A percentile compares a stretch with the other conserved stretches of the same genome.
Conservation (phyloP, 208 protist genomes). For the Acanthamoeba healyi region DNA sequence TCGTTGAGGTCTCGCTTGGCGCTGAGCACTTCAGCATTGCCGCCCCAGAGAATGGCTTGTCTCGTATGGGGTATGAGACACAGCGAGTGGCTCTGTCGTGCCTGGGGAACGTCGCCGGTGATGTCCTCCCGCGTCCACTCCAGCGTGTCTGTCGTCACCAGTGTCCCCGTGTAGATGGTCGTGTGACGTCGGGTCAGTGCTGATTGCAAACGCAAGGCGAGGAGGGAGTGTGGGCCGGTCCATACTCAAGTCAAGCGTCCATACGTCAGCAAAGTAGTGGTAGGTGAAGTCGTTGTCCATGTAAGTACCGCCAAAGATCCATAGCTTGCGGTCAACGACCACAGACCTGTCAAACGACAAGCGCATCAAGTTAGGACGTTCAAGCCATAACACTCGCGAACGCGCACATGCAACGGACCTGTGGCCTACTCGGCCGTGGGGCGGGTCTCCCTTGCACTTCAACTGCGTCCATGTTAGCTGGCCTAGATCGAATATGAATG, state of each 20-base stretch:
- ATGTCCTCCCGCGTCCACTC: neutral
- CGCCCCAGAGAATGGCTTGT: neutral
- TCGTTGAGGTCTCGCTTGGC: constrained; percentile 22
- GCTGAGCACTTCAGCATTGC: neutral
- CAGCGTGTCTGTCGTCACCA: neutral
- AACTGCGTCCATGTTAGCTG: neutral
- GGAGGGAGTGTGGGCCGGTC: neutral
- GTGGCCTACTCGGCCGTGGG: neutral
- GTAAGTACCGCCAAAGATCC: neutral
- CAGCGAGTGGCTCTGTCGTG: constrained; percentile 6
- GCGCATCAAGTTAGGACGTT: too few relatives aligned
- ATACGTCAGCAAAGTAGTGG: constrained; percentile 21
- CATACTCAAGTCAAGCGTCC: constrained; percentile 20
- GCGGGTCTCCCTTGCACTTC: neutral
- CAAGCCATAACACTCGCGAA: too few relatives aligned
- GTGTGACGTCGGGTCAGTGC: neutral
- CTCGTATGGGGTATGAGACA: neutral
- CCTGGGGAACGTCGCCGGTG: neutral
- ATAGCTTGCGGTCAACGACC: neutral
- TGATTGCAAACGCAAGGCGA: neutral
- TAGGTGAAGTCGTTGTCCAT: constrained; percentile 1
- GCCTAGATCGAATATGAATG: neutral
- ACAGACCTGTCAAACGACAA: neutral
- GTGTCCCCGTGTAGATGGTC: neutral
- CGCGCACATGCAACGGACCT: neutral